phyloP scores from a whole-genome alignment of 345 rosid species.

The Salix exigua region DNA sequence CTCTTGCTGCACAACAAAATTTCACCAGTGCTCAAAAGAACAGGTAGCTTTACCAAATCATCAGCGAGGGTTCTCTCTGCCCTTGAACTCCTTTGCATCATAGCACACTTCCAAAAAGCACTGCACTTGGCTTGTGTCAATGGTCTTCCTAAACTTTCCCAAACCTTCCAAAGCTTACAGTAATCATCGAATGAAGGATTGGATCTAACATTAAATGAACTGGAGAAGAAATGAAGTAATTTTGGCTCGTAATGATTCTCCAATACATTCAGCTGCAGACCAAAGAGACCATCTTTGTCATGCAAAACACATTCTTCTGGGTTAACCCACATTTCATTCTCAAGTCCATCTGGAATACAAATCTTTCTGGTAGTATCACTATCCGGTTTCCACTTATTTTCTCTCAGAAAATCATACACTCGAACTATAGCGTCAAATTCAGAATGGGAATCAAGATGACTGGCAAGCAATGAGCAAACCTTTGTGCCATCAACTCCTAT shows the following conservation, averaged over 20 bases:
- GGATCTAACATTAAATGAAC: slow-evolving; percentile 34
- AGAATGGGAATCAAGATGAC: slow-evolving; percentile 33
- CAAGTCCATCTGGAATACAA: slow-evolving; percentile 51
- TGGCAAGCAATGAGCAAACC: slow-evolving; percentile 35
- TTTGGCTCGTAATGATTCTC: slow-evolving; percentile 36
- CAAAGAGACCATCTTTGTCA: slow-evolving; percentile 51
- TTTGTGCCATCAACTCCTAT: slow-evolving; percentile 45
- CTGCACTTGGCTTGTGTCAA: slow-evolving; percentile 47
- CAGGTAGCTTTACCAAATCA: slow-evolving; percentile 46
- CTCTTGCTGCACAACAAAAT: slow-evolving; percentile 32
- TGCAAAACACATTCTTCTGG: slow-evolving; percentile 43
- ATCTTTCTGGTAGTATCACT: slow-evolving; percentile 22
- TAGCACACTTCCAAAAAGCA: slow-evolving; percentile 58
- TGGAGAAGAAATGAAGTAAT: slow-evolving; percentile 37
- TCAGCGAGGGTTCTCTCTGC: slow-evolving; percentile 31
- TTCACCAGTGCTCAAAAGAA: slow-evolving; percentile 28
- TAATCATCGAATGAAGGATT: slow-evolving; percentile 52
- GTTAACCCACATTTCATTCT: slow-evolving; percentile 44
- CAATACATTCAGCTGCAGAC: slow-evolving; percentile 40
- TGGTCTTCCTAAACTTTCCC: slow-evolving; percentile 39
- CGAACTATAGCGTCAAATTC: slow-evolving; percentile 41
- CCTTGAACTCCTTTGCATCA: slow-evolving; percentile 15
- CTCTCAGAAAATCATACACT: slow-evolving; percentile 42
- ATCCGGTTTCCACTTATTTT: slow-evolving; percentile 33
- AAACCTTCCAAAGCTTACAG: slow-evolving; percentile 60